Evolutionary conservation across 768 basidiomycete species (phyloP).

Genomic region (Rhizopogon rudus): DNA sequence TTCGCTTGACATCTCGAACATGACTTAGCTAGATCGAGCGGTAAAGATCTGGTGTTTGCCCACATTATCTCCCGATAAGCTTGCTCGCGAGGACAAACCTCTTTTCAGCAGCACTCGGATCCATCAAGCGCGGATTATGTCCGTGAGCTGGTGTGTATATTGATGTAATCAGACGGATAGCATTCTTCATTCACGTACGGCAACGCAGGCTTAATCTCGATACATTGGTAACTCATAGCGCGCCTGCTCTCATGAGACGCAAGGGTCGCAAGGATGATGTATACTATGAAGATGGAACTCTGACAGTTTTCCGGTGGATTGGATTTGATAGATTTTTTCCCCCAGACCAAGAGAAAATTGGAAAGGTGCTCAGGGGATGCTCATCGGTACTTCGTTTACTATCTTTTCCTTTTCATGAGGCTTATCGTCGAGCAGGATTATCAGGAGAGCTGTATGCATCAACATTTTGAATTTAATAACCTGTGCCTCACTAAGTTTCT

Average conservation of each 20-base stretch:
- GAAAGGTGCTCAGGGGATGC: slow-evolving; percentile 47
- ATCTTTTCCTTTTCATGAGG: neutral
- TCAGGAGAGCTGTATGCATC: slow-evolving; percentile 62
- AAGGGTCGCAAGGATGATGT: slow-evolving; percentile 15
- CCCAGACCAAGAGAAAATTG: slow-evolving; percentile 27
- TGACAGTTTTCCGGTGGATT: slow-evolving; percentile 68
- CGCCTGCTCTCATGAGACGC: slow-evolving; percentile 42
- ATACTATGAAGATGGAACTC: slow-evolving; percentile 41
- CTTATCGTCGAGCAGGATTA: slow-evolving; percentile 49
- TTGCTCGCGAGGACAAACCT: slow-evolving; percentile 69
- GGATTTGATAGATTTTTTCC: slow-evolving; percentile 63
- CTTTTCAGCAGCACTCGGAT: slow-evolving; percentile 64
- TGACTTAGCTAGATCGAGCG: slow-evolving; percentile 57
- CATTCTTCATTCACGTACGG: neutral
- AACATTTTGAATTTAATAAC: neutral
- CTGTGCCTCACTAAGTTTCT: slow-evolving; percentile 3
- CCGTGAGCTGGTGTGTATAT: slow-evolving; percentile 52
- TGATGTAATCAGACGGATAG: neutral
- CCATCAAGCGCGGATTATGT: slow-evolving; percentile 61
- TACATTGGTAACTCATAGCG: slow-evolving; percentile 48
- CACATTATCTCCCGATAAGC: slow-evolving; percentile 27
- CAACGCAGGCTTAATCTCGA: slow-evolving; percentile 51
- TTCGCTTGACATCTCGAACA: neutral
- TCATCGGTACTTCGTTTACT: slow-evolving; percentile 44
- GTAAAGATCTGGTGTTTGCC: slow-evolving; percentile 74